phyloP scores from a whole-genome alignment of 495 filamentous ascomycete genomes.

The Aspergillus affinis region DNA sequence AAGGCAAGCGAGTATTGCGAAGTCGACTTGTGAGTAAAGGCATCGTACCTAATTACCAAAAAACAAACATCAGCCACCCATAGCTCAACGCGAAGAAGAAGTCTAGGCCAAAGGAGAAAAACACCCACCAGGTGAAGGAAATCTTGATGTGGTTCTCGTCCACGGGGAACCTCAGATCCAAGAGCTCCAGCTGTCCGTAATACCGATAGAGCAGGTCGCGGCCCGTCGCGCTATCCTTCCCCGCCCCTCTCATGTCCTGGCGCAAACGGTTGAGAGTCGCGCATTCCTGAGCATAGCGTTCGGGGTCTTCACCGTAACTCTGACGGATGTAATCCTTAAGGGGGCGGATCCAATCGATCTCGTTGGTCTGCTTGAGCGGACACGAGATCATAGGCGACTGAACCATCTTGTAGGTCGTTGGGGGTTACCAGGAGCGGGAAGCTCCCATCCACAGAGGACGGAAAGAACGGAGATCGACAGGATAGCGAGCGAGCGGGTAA shows the following conservation, averaged over 20 bases:
- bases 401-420: conserved; percentile 52
- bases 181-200: conserved; percentile 92
- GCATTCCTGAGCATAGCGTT: conserved; percentile 92
- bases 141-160: conserved; percentile 99
- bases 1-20: conserved; percentile 95
- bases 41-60: conserved; percentile 76
- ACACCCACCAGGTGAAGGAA: conserved; percentile 87
- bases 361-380: conserved; percentile 96
- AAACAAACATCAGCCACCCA: conserved; percentile 6
- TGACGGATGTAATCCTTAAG: conserved; percentile 91
- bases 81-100: background rate
- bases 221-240: conserved; percentile 93
- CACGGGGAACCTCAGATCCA: conserved; percentile 93
- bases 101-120: background rate
- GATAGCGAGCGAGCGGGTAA: background rate
- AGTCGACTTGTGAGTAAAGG: conserved; percentile 95
- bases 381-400: conserved; percentile 89
- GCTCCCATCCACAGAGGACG: conserved; percentile 39
- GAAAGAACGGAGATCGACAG: conserved; percentile 11
- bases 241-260: conserved; percentile 98
- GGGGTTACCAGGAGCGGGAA: conserved; percentile 32
- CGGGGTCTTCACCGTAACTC: conserved; percentile 94
- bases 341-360: conserved; percentile 96
- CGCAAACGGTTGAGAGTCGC: conserved; percentile 92
- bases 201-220: conserved; percentile 94